Base-by-base conservation (phyloP, 2,329 filamentous ascomycete genomes). In the Colletotrichum sp. region DNA sequence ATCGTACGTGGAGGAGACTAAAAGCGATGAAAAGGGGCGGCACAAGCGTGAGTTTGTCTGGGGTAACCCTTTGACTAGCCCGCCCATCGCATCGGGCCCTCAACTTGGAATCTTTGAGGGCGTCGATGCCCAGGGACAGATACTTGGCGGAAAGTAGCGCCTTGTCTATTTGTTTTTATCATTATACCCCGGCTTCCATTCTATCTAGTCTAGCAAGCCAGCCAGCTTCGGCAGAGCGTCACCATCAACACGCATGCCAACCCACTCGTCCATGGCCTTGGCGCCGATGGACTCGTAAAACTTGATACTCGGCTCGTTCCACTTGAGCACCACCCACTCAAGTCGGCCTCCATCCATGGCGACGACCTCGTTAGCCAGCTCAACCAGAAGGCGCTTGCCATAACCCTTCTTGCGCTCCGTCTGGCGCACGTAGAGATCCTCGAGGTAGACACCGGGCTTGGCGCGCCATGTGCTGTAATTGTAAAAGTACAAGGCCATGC, bases 401-500 rank as follows among this genome's bases (percentile, higher is more conserved):
- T 96, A 98, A 1, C 96, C 96, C 77, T 91, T 91, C 39, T 93
- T 93, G 6, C 97, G 89, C 80, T 94, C 92, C 60, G 87, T 86
- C 1, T 92, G 90, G 79, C 92, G 89, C 55, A 99, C 95, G 81
- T 93, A 98, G n/a, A 99, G 87, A 82, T 99, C 96, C 84, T 99
- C 96, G 48, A 99, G 92, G 84, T 98, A 98, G 81, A 99, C 94
- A 4, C 96, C 96, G 0, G 96, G 92, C 61, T 91, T 91, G n/a
- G 94, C 92, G 10, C 94, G 92, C 97, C 97, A 99, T 1, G 96
- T 98, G 82, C 93, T 95, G 86, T 98, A 99, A 86, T 96, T 99
- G 89, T 96, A 96, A 84, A 98, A 99, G 87, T 96, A 98, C 55
- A 98, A 86, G 2, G 96, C 96, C 91, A 98, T 95, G 64, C 94